Conservation (phyloP, 208 protist species). For the Endotrypanum monterogeii region DNA sequence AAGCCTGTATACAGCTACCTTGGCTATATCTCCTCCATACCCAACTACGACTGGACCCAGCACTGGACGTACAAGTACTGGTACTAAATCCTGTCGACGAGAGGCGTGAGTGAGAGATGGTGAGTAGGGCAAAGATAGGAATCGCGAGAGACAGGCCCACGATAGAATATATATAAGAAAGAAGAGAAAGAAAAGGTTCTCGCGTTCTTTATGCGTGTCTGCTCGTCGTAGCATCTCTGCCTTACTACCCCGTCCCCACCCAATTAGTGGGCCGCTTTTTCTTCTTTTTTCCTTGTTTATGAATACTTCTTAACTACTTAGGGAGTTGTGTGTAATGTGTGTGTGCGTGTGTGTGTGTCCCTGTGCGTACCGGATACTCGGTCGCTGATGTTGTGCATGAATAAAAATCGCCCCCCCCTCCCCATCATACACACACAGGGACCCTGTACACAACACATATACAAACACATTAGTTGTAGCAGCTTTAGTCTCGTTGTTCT, state of each 20-base stretch:
- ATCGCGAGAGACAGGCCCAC: background rate
- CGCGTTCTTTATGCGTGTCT: background rate
- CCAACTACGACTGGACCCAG: constrained; percentile 88
- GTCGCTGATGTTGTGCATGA: background rate
- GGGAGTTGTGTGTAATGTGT: background rate
- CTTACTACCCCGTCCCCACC: background rate
- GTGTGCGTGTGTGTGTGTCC: background rate
- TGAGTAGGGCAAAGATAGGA: background rate
- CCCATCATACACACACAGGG: too few relatives aligned
- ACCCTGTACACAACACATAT: too few relatives aligned
- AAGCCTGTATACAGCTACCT: constrained; percentile 89
- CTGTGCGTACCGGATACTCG: background rate
- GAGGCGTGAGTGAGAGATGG: background rate
- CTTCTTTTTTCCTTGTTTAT: constrained; percentile 3
- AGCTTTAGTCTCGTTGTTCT: background rate
- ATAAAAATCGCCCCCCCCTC: too few relatives aligned
- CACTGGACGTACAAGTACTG: constrained; percentile 93
- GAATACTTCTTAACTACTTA: constrained; percentile 8
- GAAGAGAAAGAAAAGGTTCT: too few relatives aligned
- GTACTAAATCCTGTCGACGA: constrained; percentile 55
- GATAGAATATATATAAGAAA: background rate
- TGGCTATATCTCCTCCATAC: constrained; percentile 81
- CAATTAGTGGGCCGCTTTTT: background rate
- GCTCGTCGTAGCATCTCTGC: background rate
- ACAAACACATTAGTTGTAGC: background rate